Evolutionary conservation across 2,329 filamentous ascomycete species (phyloP).

Genomic region (Arachnopeziza araneosa): DNA sequence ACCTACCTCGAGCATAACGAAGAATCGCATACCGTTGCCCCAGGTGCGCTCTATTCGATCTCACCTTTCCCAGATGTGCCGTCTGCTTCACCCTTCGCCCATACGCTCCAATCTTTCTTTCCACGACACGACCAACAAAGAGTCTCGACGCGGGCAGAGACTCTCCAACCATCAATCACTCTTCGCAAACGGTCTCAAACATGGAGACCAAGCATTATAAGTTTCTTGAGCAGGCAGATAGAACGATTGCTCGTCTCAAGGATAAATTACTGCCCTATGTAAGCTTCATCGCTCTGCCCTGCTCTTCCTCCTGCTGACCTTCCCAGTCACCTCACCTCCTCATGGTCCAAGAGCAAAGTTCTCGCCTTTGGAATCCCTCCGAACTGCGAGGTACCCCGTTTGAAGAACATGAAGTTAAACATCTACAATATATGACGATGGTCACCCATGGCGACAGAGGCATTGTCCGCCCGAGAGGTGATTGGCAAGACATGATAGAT

Average conservation of each 20-base stretch:
- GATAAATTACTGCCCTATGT: conserved; percentile 22
- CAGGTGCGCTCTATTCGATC: neutral
- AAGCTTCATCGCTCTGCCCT: conserved; percentile 7
- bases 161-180: neutral
- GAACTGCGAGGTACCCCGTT: conserved; percentile 27
- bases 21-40: neutral
- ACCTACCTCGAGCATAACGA: conserved; percentile 1
- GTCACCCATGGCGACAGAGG: conserved; percentile 21
- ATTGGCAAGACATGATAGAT: conserved; percentile 26
- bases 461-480: conserved; percentile 20
- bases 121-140: neutral
- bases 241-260: conserved; percentile 21
- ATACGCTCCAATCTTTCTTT: neutral
- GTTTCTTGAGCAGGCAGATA: conserved; percentile 16
- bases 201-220: conserved; percentile 7
- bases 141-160: neutral
- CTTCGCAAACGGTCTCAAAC: conserved; percentile 13
- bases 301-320: conserved; percentile 9
- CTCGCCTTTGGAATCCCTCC: conserved; percentile 17
- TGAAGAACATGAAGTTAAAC: conserved; percentile 25
- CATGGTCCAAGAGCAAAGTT: conserved; percentile 20
- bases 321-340: conserved; percentile 26
- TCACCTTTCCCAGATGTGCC: conserved; percentile 3
- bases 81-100: neutral
- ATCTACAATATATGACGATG: conserved; percentile 30